Percentiles rank a stretch among this genome's conserved stretches.
Conservation (phyloP, 192 early-diverging fungal species). For the Thoreauomyces humboldtii region DNA sequence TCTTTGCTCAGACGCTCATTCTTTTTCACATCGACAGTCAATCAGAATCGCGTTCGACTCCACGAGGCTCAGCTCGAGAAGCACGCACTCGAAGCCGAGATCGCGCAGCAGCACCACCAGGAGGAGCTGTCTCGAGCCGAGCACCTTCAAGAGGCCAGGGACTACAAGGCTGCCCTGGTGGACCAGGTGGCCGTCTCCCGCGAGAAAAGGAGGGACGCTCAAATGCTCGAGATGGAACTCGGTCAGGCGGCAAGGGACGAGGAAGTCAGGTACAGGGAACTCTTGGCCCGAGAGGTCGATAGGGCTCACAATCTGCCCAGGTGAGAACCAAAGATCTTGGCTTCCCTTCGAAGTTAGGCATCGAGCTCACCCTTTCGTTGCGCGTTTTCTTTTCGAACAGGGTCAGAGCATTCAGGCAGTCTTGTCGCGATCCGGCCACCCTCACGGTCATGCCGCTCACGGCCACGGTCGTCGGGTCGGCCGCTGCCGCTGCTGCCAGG, state of each 20-base stretch:
- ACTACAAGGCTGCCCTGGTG: conserved; percentile 31
- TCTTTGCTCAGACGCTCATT: not conserved
- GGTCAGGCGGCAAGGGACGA: conserved; percentile 19
- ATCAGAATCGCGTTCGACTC: conserved; percentile 31
- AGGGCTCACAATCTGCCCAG: conserved; percentile 24
- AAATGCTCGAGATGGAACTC: conserved; percentile 11
- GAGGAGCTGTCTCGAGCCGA: conserved; percentile 33
- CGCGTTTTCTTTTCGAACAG: not conserved
- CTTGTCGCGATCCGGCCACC: conserved; percentile 8
- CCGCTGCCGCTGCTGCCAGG: too few species aligned
- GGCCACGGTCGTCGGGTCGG: conserved; percentile 19
- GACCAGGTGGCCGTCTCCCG: conserved; percentile 40
- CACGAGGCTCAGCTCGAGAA: conserved; percentile 37
- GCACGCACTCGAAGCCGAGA: conserved; percentile 32
- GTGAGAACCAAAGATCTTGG: conserved; percentile 3
- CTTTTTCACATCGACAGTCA: conserved; percentile 22
- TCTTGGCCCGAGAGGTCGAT: conserved; percentile 27
- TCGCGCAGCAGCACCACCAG: conserved; percentile 27
- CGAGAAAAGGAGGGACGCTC: conserved; percentile 26
- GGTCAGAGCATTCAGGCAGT: conserved; percentile 16
- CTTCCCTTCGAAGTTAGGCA: not conserved
- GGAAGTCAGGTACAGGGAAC: conserved; percentile 31
- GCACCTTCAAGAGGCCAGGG: conserved; percentile 7
- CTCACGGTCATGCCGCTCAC: conserved; percentile 1
- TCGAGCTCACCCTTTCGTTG: not conserved